Evolutionary conservation across 371 early-diverging fungal genomes (phyloP).

Genomic region (Pancytospora epiphaga): DNA sequence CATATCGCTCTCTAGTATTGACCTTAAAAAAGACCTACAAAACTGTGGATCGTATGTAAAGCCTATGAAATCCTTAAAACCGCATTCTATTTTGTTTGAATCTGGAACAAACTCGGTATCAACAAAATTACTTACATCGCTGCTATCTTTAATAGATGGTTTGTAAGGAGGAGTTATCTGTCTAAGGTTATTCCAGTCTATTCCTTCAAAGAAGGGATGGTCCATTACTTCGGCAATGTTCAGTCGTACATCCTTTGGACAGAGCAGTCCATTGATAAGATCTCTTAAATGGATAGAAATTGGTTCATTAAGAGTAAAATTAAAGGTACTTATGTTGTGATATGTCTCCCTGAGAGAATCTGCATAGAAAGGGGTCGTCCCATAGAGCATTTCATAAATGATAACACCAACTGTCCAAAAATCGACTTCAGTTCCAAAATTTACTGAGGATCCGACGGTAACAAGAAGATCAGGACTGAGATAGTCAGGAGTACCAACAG

Average conservation of each 20-base stretch:
- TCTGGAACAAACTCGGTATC: slow-evolving; percentile 46
- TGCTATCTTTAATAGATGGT: slow-evolving; percentile 66
- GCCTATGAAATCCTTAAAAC: slow-evolving; percentile 50
- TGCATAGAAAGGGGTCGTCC: slow-evolving; percentile 84
- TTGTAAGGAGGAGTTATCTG: slow-evolving; percentile 66
- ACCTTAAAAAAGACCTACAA: not conserved
- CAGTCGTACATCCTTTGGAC: slow-evolving; percentile 62
- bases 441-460: slow-evolving; percentile 65
- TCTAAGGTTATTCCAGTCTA: slow-evolving; percentile 68
- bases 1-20: not conserved
- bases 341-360: slow-evolving; percentile 82
- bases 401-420: slow-evolving; percentile 95
- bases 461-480: slow-evolving; percentile 82
- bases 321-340: slow-evolving; percentile 63
- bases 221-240: slow-evolving; percentile 67
- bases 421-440: slow-evolving; percentile 70
- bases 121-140: slow-evolving; percentile 70
- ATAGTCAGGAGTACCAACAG: slow-evolving; percentile 87
- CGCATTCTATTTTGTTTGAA: slow-evolving; percentile 60
- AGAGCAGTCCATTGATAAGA: slow-evolving; percentile 52
- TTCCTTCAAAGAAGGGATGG: slow-evolving; percentile 75
- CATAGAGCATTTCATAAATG: slow-evolving; percentile 78
- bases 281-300: slow-evolving; percentile 49
- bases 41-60: slow-evolving; percentile 58
- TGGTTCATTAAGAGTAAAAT: slow-evolving; percentile 46